A percentile compares a stretch with the other conserved stretches of the same genome.
phyloP scores from a whole-genome alignment of 1,139 yeast species.

The Pichia sp. region DNA sequence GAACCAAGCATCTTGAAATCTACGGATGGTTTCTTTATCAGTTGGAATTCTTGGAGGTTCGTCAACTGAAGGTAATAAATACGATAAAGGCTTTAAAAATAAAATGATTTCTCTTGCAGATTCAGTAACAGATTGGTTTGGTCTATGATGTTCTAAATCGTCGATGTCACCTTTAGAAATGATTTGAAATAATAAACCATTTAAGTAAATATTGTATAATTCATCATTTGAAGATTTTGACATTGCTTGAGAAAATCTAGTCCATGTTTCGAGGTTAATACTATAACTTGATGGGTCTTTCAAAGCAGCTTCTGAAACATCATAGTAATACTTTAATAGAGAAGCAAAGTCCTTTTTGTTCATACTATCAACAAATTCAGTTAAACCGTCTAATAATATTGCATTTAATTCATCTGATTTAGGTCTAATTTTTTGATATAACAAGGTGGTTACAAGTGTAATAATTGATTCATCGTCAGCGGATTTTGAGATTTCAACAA shows the following conservation, averaged over 20 bases:
- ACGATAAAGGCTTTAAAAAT: conserved; percentile 69
- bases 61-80: conserved; percentile 56
- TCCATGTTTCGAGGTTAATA: conserved; percentile 44
- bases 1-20: conserved; percentile 90
- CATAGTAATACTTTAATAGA: conserved; percentile 40
- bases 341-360: conserved; percentile 56
- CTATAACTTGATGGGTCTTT: conserved; percentile 32
- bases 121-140: conserved; percentile 70
- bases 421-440: conserved; percentile 68
- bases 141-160: conserved; percentile 71
- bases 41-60: conserved; percentile 37
- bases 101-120: conserved; percentile 71
- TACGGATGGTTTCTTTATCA: conserved; percentile 43
- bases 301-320: conserved; percentile 31
- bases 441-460: conserved; percentile 74
- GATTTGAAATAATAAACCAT: conserved; percentile 60
- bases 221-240: conserved; percentile 35
- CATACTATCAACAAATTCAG: conserved; percentile 51
- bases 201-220: conserved; percentile 52
- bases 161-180: conserved; percentile 80
- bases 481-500: conserved; percentile 62
- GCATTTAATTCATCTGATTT: conserved; percentile 28
- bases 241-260: conserved; percentile 43
- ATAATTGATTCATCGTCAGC: conserved; percentile 72
- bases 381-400: conserved; percentile 48